Evolutionary conservation across 257 asterid species (phyloP).

Genomic region (Jaltomata sinuosa): DNA sequence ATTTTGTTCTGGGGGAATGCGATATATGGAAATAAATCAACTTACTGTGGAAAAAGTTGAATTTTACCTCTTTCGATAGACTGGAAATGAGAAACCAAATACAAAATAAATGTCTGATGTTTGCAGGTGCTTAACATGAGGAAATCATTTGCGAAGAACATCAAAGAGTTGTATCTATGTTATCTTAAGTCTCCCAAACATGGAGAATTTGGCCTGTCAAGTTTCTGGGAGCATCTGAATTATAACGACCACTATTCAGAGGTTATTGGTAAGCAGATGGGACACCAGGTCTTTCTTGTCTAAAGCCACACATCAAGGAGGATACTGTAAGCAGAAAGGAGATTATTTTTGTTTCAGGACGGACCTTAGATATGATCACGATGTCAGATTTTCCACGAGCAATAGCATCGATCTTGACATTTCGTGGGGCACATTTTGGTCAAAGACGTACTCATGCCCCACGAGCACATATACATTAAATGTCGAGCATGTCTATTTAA

Average conservation of each 20-base stretch:
- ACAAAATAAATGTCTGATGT: background rate
- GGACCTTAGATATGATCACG: background rate
- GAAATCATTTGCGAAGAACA: conserved; percentile 40
- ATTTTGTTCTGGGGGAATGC: background rate
- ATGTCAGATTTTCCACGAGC: background rate
- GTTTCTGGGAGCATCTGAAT: conserved; percentile 82
- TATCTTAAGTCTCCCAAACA: conserved; percentile 69
- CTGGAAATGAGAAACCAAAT: conserved; percentile 1
- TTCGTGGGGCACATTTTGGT: background rate
- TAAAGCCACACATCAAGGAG: background rate
- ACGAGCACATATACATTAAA: background rate
- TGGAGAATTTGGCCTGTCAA: conserved; percentile 49
- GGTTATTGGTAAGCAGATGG: conserved; percentile 29
- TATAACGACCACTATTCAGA: conserved; percentile 60
- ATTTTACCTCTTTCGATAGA: background rate
- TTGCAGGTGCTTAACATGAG: conserved; percentile 67
- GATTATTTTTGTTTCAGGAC: background rate
- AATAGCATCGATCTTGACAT: background rate
- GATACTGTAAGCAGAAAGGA: background rate
- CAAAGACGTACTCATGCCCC: background rate
- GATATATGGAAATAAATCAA: background rate
- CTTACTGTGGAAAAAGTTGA: background rate
- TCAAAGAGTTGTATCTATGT: conserved; percentile 49
- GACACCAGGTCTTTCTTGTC: conserved; percentile 22
- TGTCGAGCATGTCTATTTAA: background rate